Evolutionary conservation across 2,329 filamentous ascomycete species (phyloP).

Genomic region (Pezicula neosporulosa): DNA sequence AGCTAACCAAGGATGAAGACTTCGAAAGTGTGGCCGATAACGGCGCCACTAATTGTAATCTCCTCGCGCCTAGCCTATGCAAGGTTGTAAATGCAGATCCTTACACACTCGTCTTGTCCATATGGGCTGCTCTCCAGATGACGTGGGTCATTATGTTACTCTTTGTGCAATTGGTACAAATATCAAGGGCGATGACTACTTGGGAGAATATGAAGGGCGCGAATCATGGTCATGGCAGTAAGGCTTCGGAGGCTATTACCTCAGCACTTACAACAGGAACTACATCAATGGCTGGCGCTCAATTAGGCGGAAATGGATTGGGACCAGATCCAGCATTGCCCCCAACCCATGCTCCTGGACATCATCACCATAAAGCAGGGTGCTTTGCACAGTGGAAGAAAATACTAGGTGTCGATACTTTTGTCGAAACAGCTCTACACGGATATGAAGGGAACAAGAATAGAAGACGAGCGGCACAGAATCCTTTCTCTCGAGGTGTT

Average conservation of each 20-base stretch:
- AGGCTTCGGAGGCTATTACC: conserved; percentile 56
- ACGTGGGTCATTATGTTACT: conserved; percentile 98
- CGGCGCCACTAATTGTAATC: conserved; percentile 59
- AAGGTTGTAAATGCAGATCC: conserved; percentile 74
- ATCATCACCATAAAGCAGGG: conserved; percentile 55
- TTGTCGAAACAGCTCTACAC: conserved; percentile 83
- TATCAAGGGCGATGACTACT: conserved; percentile 89
- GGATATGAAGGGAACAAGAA: conserved; percentile 56
- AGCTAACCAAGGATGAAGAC: conserved; percentile 46
- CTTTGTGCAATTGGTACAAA: conserved; percentile 88
- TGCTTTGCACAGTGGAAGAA: conserved; percentile 78
- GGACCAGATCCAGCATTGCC: conserved; percentile 55
- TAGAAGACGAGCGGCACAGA: conserved; percentile 48
- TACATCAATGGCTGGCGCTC: conserved; percentile 62
- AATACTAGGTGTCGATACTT: conserved; percentile 86
- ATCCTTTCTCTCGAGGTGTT: conserved; percentile 82
- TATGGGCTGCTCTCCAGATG: conserved; percentile 82
- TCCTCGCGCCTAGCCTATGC: conserved; percentile 76
- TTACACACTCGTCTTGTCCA: conserved; percentile 74
- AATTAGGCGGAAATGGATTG: conserved; percentile 64
- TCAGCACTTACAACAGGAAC: conserved; percentile 73
- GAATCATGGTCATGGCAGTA: conserved; percentile 51
- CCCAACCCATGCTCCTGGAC: conserved; percentile 35
- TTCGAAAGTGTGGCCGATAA: conserved; percentile 55
- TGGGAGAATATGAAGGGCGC: conserved; percentile 94